These are phyloP conservation scores for Aspergillus nanangensis DNA, from an alignment of 495 filamentous ascomycete species.

Conservation along the genomic window DNA sequence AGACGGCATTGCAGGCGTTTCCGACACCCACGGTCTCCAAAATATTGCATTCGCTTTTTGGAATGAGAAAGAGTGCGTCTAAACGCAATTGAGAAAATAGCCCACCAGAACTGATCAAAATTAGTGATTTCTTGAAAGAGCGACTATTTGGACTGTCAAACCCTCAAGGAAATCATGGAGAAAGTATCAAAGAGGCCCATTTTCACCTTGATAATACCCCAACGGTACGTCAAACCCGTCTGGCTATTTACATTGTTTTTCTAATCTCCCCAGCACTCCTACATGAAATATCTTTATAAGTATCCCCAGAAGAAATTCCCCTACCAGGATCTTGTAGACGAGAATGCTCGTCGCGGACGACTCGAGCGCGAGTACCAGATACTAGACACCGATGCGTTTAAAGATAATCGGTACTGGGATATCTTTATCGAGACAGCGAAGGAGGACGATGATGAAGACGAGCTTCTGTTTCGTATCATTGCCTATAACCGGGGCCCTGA, in stretches of 20 bases:
- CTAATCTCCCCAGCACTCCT: conserved; percentile 69
- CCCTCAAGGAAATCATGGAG: conserved; percentile 93
- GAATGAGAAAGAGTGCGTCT: conserved; percentile 88
- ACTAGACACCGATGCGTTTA: conserved; percentile 84
- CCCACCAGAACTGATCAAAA: conserved; percentile 2
- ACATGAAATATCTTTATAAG: conserved; percentile 99
- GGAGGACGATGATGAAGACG: conserved; percentile 81
- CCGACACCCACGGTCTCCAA: background rate
- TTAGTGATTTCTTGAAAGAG: conserved; percentile 87
- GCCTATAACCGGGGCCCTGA: conserved; percentile 94
- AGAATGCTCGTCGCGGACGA: conserved; percentile 72
- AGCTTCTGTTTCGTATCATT: conserved; percentile 89
- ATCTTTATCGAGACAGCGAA: conserved; percentile 96
- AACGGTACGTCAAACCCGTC: conserved; percentile 22
- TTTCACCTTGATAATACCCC: conserved; percentile 96
- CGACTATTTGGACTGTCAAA: conserved; percentile 91
- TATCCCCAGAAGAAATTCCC: conserved; percentile 90
- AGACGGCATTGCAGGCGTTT: background rate
- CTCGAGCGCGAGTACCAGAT: conserved; percentile 85
- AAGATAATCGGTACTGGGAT: conserved; percentile 94
- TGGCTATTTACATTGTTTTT: background rate
- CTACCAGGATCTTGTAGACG: conserved; percentile 78
- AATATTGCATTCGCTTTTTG: conserved; percentile 37
- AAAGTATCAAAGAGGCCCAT: conserved; percentile 93
- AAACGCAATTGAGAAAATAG: background rate